Evolutionary conservation across 2,329 filamentous ascomycete genomes (phyloP).

Genomic region (Kalaharituber pfeilii): DNA sequence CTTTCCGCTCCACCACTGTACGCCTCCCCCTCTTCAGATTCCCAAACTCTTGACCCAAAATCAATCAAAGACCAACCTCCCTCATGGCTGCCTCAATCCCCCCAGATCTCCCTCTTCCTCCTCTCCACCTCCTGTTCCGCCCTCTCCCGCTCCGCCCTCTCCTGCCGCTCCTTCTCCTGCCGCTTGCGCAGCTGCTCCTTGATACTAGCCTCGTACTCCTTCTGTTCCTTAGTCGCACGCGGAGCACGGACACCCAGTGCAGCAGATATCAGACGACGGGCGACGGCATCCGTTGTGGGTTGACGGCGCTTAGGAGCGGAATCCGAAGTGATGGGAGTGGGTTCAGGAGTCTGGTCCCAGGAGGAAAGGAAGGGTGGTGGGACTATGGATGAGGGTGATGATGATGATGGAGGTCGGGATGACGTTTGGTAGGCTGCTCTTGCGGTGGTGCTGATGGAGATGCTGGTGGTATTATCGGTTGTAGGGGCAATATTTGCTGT

Average conservation of each 20-base stretch:
- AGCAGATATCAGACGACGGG: constrained; percentile 73
- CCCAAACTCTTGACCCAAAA: background rate
- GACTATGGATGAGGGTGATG: constrained; percentile 8
- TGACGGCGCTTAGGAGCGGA: constrained; percentile 5
- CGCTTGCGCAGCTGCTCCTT: constrained; percentile 70
- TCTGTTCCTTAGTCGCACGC: constrained; percentile 72
- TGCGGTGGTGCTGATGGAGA: background rate
- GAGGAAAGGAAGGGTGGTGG: constrained; percentile 4
- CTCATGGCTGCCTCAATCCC: no score
- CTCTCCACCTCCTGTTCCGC: constrained; percentile 63
- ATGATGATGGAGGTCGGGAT: constrained; percentile 13
- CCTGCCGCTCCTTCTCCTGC: constrained; percentile 39
- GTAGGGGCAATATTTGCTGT: background rate
- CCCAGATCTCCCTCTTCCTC: constrained; percentile 72
- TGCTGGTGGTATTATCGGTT: constrained; percentile 38
- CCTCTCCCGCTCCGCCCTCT: constrained; percentile 50
- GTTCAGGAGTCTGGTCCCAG: constrained; percentile 11
- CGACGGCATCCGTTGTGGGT: constrained; percentile 82
- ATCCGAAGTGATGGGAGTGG: constrained; percentile 2
- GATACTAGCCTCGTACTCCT: constrained; percentile 64
- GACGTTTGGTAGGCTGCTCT: constrained; percentile 15
- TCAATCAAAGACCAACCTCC: no score
- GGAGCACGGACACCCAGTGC: constrained; percentile 68
- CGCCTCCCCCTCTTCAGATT: background rate
- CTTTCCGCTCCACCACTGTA: no score